Evolutionary conservation across 345 rosid genomes (phyloP).

Genomic region (Anacardium occidentale): DNA sequence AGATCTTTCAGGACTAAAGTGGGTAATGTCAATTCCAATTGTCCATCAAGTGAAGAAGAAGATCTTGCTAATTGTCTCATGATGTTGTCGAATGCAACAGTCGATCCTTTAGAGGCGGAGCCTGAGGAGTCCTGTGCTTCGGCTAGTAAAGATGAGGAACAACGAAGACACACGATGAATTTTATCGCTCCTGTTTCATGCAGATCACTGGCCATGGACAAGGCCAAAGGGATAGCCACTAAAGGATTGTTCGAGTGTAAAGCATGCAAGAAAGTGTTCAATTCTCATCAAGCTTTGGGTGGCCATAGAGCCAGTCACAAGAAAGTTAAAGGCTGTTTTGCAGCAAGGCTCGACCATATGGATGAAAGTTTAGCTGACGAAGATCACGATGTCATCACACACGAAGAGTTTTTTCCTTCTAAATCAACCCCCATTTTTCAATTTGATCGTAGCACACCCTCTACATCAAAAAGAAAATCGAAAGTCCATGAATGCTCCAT

Average conservation of each 20-base stretch:
- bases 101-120: slow-evolving; percentile 46
- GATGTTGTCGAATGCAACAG: slow-evolving; percentile 76
- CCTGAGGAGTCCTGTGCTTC: slow-evolving; percentile 73
- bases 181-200: slow-evolving; percentile 37
- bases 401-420: slow-evolving; percentile 46
- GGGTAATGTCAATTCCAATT: slow-evolving; percentile 30
- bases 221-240: slow-evolving; percentile 39
- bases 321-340: slow-evolving; percentile 97
- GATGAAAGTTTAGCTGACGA: slow-evolving; percentile 43
- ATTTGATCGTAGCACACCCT: slow-evolving; percentile 42
- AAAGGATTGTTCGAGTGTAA: slow-evolving; percentile 85
- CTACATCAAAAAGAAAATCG: slow-evolving; percentile 57
- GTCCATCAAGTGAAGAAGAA: slow-evolving; percentile 77
- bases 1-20: slow-evolving; percentile 56
- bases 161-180: slow-evolving; percentile 38
- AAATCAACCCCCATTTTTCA: slow-evolving; percentile 35
- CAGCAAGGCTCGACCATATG: slow-evolving; percentile 51
- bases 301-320: slow-evolving; percentile 99
- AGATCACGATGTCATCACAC: slow-evolving; percentile 40
- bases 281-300: slow-evolving; percentile 97
- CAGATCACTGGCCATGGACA: slow-evolving; percentile 26
- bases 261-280: slow-evolving; percentile 96
- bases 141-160: slow-evolving; percentile 61
- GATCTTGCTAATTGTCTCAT: slow-evolving; percentile 93
- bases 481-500: slow-evolving; percentile 93